A percentile compares a stretch with the other conserved stretches of the same genome.
These are phyloP conservation scores for Sclerotinia subarctica DNA, from an alignment of 2,329 filamentous ascomycete genomes.

Conservation along the genomic window DNA sequence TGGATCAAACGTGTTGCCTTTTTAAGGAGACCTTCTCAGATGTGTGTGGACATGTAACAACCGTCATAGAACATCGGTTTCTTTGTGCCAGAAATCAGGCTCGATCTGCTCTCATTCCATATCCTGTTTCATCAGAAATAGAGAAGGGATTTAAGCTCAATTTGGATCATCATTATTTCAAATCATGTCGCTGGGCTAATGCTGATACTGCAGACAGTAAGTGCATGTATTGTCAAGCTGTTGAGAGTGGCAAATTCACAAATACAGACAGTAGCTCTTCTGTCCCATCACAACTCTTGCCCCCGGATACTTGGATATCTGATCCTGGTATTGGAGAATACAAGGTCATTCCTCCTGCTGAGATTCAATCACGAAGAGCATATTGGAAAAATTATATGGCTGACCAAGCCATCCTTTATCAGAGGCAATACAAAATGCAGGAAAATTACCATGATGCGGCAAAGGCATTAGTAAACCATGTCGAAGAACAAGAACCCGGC, in stretches of 20 bases:
- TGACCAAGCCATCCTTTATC: neutral
- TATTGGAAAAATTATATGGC: neutral
- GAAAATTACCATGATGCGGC: too few species aligned
- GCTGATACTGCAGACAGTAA: neutral
- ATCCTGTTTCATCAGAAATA: too few species aligned
- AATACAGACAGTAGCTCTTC: too few species aligned
- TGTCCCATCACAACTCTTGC: too few species aligned
- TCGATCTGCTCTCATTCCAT: neutral
- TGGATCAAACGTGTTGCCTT: neutral
- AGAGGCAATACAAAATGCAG: neutral
- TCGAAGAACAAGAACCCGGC: accelerated
- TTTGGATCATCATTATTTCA: too few species aligned
- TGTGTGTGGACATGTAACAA: neutral
- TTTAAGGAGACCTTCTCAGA: neutral
- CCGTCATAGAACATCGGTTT: neutral
- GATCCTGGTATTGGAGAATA: neutral
- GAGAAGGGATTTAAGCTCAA: too few species aligned
- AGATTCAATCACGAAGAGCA: neutral
- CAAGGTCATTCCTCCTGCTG: neutral
- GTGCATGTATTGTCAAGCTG: neutral
- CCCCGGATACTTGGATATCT: neutral
- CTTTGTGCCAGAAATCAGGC: too few species aligned
- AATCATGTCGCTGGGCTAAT: neutral
- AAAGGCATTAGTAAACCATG: neutral
- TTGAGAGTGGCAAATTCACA: neutral